phyloP scores from a whole-genome alignment of 352 stramenopile genomes.

The Blastocystis sp. region DNA sequence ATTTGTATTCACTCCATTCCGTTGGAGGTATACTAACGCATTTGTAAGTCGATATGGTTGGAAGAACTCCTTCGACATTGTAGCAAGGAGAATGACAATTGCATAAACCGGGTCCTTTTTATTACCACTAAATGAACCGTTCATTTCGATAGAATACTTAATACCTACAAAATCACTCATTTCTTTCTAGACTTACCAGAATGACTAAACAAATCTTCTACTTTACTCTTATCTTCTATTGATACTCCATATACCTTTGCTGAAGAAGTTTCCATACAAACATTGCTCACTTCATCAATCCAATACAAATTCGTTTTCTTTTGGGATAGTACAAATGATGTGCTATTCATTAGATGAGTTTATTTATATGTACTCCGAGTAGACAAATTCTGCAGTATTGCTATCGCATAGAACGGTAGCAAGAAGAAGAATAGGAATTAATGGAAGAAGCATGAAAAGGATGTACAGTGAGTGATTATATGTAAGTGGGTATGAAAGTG shows the following conservation, averaged over 20 bases:
- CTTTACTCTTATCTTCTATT: neutral
- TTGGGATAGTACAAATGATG: neutral
- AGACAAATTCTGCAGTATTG: neutral
- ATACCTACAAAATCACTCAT: neutral
- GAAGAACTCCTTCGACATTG: neutral
- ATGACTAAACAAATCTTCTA: neutral
- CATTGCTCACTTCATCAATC: neutral
- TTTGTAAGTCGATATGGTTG: constrained; percentile 38
- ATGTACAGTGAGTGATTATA: too few species aligned
- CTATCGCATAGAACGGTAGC: neutral
- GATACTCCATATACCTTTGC: neutral
- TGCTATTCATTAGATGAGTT: neutral
- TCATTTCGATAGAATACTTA: neutral
- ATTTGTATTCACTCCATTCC: neutral
- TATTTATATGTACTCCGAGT: neutral
- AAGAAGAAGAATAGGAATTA: neutral
- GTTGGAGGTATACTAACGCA: constrained; percentile 18
- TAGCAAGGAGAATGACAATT: neutral
- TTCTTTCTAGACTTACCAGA: neutral
- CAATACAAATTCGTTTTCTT: constrained; percentile 4
- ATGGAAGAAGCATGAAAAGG: too few species aligned
- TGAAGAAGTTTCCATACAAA: neutral
- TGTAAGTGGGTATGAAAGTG: too few species aligned
- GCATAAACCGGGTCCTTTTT: neutral
- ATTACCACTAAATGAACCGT: neutral